Base-by-base conservation (phyloP, 2,329 filamentous ascomycete genomes). In the Aspergillus nomiae region DNA sequence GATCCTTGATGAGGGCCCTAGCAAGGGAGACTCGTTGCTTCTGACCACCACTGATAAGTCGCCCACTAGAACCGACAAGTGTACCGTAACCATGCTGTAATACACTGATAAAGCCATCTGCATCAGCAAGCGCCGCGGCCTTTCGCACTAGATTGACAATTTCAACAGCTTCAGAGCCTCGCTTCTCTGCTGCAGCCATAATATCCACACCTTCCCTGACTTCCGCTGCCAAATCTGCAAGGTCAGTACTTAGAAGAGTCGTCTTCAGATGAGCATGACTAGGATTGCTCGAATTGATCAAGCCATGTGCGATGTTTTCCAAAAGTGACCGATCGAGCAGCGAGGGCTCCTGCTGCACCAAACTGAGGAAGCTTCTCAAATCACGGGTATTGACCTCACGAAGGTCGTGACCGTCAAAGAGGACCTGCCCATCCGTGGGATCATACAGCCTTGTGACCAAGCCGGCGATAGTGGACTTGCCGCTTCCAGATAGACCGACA, bases 11-110 rank as follows among this genome's bases (percentile, higher is more conserved):
- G 56, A 96, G 85, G 32, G 91, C 91, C 65, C 92, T 83, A 4
- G 92, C 92, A 74, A 96, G 95, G 7, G 92, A 91, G 68, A 96
- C 92, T 66, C 94, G 90, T 77, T 97, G 94, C 75, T 95, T 94
- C 78, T 97, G 93, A n/a, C 93, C 93, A 74, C 94, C 93, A 57
- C 90, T 94, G 11, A 97, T 83, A 53, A 94, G 80, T 67, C 93
- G 92, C 7, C 92, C 93, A 65, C 92, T 86, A 74, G 95, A 91
- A 61, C 93, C 93, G 19, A 96, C 92, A 64, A 92, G 86, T 0
- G 93, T 96, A 67, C 94, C 84, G 70, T 96, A 96, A 11, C 90
- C 90, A 67, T 96, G 87, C 0, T 92, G 91, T 1, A 96, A 84
- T 3, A 83, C 76, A 2, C 82, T 84, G 64, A 97, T 89, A 74